Evolutionary conservation across 495 filamentous ascomycete genomes (phyloP).

Genomic region (Bacidia gigantensis): DNA sequence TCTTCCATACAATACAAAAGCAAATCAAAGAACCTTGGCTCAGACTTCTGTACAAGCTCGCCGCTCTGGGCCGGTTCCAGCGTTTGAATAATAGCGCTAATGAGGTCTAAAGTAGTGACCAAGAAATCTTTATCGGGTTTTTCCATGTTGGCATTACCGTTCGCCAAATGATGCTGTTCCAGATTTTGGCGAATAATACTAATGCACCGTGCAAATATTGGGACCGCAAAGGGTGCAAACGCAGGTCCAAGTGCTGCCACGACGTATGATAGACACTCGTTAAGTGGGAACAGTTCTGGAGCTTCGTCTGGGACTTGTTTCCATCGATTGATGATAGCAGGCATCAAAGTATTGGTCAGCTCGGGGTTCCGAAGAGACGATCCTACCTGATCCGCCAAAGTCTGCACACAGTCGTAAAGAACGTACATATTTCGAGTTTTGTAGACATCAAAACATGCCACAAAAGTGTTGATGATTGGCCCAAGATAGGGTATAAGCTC

Average conservation of each 20-base stretch:
- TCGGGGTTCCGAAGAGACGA: slow-evolving; percentile 62
- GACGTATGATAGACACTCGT: slow-evolving; percentile 92
- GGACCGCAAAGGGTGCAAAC: slow-evolving; percentile 70
- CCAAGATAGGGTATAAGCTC: slow-evolving; percentile 70
- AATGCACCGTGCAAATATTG: slow-evolving; percentile 75
- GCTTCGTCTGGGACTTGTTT: slow-evolving; percentile 78
- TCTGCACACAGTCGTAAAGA: slow-evolving; percentile 97
- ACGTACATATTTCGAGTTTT: slow-evolving; percentile 99
- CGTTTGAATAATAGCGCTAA: slow-evolving; percentile 89
- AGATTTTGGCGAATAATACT: slow-evolving; percentile 85
- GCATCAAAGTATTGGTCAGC: slow-evolving; percentile 79
- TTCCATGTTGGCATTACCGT: slow-evolving; percentile 53
- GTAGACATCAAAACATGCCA: slow-evolving; percentile 82
- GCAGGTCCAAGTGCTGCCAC: slow-evolving; percentile 70
- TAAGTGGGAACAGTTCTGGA: slow-evolving; percentile 81
- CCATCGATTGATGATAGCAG: slow-evolving; percentile 82
- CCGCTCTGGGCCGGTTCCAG: slow-evolving; percentile 61
- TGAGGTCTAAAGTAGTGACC: slow-evolving; percentile 86
- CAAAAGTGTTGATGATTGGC: slow-evolving; percentile 85
- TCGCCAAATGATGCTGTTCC: slow-evolving; percentile 54
- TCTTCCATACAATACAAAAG: slow-evolving; percentile 90
- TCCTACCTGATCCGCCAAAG: slow-evolving; percentile 83
- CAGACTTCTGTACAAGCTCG: slow-evolving; percentile 57
- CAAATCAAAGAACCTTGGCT: slow-evolving; percentile 79
- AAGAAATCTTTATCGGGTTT: slow-evolving; percentile 93